Conservation (phyloP, 1,139 yeast genomes). For the Suhomyces kunorum region DNA sequence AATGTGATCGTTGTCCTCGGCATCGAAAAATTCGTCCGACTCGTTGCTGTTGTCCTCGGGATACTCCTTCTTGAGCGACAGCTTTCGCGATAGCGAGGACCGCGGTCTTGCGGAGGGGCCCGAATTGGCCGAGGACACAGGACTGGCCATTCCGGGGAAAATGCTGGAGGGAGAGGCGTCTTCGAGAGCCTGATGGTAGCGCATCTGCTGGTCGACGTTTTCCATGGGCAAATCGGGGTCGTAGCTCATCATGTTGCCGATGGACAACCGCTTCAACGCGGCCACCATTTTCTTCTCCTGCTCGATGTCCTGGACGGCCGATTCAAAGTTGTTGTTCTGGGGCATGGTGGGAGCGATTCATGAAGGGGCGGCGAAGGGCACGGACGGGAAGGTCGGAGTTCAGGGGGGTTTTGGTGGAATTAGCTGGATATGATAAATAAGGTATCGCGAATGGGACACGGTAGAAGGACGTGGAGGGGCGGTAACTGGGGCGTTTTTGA, state of each 20-base stretch:
- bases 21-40: conserved; percentile 29
- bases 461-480: too few relatives aligned
- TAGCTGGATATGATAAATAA: too few relatives aligned
- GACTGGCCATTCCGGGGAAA: conserved; percentile 4
- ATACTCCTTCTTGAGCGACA: conserved; percentile 12
- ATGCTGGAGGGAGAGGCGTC: conserved; percentile 6
- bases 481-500: too few relatives aligned
- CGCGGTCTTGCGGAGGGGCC: conserved; percentile 9
- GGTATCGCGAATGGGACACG: background rate
- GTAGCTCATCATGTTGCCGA: conserved; percentile 53
- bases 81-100: conserved; percentile 14
- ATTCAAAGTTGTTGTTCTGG: conserved; percentile 22
- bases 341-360: conserved; percentile 6
- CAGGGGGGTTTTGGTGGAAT: background rate
- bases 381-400: background rate
- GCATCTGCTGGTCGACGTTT: conserved; percentile 30
- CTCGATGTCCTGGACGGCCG: conserved; percentile 52
- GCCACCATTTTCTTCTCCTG: conserved; percentile 62
- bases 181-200: conserved; percentile 9
- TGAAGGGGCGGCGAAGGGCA: background rate
- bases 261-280: conserved; percentile 55
- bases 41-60: conserved; percentile 11
- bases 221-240: conserved; percentile 58
- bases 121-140: conserved; percentile 4
- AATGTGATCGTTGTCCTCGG: conserved; percentile 27